Evolutionary conservation across 768 basidiomycete species (phyloP), one percentile per base, ranked within the genome.

Genomic region (Amanita jacksonii): DNA sequence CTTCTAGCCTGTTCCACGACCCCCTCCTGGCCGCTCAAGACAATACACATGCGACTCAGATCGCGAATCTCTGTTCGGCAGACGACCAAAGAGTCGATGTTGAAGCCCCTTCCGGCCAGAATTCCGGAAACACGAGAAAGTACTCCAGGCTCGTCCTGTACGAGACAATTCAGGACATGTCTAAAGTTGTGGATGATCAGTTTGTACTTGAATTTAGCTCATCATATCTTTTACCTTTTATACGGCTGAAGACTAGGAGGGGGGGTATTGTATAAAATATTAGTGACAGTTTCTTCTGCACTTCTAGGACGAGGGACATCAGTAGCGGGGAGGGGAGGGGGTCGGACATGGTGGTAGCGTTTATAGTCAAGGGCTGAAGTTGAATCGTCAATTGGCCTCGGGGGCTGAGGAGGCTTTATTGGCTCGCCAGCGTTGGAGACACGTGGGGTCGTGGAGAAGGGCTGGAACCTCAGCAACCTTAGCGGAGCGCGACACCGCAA

Each of bases 81-180:
- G 19, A 99, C 96, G 55, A 99, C 96, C 50, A 99, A 72, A 4
- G 94, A 97, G 65, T 99, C 94, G 61, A 94, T 88, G 70, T 99
- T 99, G 73, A 99, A 96, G 3, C 96, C 96, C 51, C 96, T 74
- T 32, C 89, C 96, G 15, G 96, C 96, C 18, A 99, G 75, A 56
- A 94, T 97, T 43, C 96, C 96, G 5, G 94, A 94, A 3, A 99
- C 92, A 54, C 96, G 85, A 22, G 94, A 96, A 9, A 99, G 76
- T n/a, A 99, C 96, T 56, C 96, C 96, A 2, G 96, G 96, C 66
- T 99, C 96, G 60, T 99, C 97, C 64, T 99, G 96, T 3, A 98
- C 96, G 48, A 99, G 79, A 62, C 93, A 97, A 67, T 99, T 98
- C 50, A 98, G 74, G 46, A 93, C 77, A 58, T 98, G 94, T 62